A percentile compares a stretch with the other conserved stretches of the same genome.
Conservation (phyloP, 2,329 filamentous ascomycete genomes). For the Penicillium sp. region DNA sequence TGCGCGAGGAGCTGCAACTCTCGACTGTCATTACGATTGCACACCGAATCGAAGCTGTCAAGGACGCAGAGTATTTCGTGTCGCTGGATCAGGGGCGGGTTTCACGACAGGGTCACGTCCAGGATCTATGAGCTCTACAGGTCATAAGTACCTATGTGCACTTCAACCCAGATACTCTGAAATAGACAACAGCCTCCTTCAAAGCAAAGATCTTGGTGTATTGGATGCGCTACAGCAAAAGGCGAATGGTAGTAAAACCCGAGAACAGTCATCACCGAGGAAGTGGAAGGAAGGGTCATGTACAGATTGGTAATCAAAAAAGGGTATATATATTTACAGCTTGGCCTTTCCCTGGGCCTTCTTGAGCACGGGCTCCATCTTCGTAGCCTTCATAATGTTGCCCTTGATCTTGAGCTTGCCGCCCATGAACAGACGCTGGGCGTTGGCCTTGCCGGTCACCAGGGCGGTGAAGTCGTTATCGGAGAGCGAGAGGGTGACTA, state of each 20-base stretch:
- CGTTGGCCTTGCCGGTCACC: conserved; percentile 82
- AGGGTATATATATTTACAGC: conserved; percentile 48
- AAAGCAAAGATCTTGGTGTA: no score
- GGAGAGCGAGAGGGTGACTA: conserved; percentile 80
- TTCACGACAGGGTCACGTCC: conserved; percentile 28
- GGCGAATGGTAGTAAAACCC: no score
- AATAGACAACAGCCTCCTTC: no score
- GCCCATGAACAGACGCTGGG: conserved; percentile 94
- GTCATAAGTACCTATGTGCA: no score
- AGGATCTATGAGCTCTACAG: conserved; percentile 20
- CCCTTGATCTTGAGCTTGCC: conserved; percentile 98
- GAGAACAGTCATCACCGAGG: no score
- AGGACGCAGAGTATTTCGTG: conserved; percentile 56
- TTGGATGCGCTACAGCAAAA: no score
- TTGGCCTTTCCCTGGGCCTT: conserved; percentile 83
- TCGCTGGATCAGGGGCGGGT: conserved; percentile 54
- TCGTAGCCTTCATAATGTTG: conserved; percentile 96
- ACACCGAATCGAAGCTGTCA: conserved; percentile 62
- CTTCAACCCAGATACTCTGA: no score
- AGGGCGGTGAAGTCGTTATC: conserved; percentile 85
- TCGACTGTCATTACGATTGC: conserved; percentile 64
- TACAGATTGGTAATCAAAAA: conserved; percentile 14
- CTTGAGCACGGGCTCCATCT: conserved; percentile 89
- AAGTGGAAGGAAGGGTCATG: no score
- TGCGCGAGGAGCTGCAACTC: conserved; percentile 36